Evolutionary conservation across 2,329 filamentous ascomycete species (phyloP).

Genomic region (Didymella glomerata): DNA sequence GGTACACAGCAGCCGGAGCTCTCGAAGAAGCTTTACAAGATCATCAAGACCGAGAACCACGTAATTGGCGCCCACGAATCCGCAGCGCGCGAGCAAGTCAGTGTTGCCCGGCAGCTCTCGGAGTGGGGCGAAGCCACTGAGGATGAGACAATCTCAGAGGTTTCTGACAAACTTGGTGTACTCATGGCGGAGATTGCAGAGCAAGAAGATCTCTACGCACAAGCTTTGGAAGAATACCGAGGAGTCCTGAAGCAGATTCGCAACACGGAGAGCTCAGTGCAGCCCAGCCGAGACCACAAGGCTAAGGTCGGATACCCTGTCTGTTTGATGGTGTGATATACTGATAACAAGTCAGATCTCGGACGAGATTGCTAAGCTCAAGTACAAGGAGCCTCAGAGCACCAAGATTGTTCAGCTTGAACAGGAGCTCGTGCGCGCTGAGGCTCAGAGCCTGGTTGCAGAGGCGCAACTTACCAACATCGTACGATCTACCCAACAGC

Average conservation of each 20-base stretch:
- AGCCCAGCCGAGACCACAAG: constrained; percentile 88
- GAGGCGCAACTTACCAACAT: constrained; percentile 97
- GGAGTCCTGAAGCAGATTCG: constrained; percentile 86
- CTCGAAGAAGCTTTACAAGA: constrained; percentile 83
- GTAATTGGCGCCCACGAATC: constrained; percentile 84
- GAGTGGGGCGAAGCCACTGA: constrained; percentile 95
- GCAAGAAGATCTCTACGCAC: constrained; percentile 88
- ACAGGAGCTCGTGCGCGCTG: constrained; percentile 94
- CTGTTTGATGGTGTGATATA: background rate
- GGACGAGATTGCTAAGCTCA: constrained; percentile 91
- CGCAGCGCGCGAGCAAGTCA: constrained; percentile 82
- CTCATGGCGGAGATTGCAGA: constrained; percentile 91
- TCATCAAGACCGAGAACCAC: constrained; percentile 95
- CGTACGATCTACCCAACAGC: constrained; percentile 54
- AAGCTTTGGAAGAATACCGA: constrained; percentile 85
- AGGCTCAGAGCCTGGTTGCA: constrained; percentile 94
- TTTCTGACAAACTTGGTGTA: constrained; percentile 95
- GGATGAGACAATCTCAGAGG: constrained; percentile 86
- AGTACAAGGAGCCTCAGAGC: constrained; percentile 89
- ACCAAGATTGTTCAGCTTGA: constrained; percentile 83
- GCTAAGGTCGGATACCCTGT: constrained; percentile 63
- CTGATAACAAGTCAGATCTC: constrained; percentile 63
- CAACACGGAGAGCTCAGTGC: constrained; percentile 94
- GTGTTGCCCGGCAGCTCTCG: constrained; percentile 88
- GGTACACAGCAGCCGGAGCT: constrained; percentile 87